Base-by-base conservation (phyloP, 192 early-diverging fungal genomes). In the Rhizoclosmatium globosum region DNA sequence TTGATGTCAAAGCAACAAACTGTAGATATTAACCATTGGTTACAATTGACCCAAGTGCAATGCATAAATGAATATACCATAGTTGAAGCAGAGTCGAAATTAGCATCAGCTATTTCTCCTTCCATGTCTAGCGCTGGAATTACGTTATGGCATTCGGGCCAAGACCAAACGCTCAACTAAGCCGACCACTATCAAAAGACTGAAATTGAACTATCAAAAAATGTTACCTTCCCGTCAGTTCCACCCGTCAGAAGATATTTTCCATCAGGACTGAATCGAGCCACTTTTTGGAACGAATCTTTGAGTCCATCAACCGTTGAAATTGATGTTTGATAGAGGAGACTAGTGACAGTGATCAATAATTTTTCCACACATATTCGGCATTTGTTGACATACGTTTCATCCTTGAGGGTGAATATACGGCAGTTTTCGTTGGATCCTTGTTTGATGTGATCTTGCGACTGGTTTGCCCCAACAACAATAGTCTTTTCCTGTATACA, bases 341-440 rank as follows among this genome's bases (percentile, higher is more conserved):
- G 50, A 19, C 77, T 71, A 59, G 45, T 6, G 61, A 74, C 21
- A 31, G 45, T 13, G 31, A 31, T 31, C 31, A 31, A 31, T 31
- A 31, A 31, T 31, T 31, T 31, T 77, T 73, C 0, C 31, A 31
- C 31, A 31, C 31, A 31, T 31, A 31, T 31, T 31, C 31, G 31
- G 31, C 31, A 31, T 31, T 31, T 31, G 31, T 31, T 31, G 31
- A 17, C 23, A 38, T 79, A 91, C 89, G 68, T 82, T n/a, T 87
- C 83, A 41, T 85, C 85, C 50, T 85, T 86, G 21, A 92, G 69
- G 48, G 91, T 82, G 73, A 95, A 98, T 4, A 93, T 74, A 23
- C 94, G 88, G 78, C 92, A 93, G 83, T 96, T 96, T 58, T 88
- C 73, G 84, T 96, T 96, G 13, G 86, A 79, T 17, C 96, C 96